These are phyloP conservation scores for Lactarius indigo DNA, from an alignment of 768 basidiomycete genomes.

Conservation along the genomic window DNA sequence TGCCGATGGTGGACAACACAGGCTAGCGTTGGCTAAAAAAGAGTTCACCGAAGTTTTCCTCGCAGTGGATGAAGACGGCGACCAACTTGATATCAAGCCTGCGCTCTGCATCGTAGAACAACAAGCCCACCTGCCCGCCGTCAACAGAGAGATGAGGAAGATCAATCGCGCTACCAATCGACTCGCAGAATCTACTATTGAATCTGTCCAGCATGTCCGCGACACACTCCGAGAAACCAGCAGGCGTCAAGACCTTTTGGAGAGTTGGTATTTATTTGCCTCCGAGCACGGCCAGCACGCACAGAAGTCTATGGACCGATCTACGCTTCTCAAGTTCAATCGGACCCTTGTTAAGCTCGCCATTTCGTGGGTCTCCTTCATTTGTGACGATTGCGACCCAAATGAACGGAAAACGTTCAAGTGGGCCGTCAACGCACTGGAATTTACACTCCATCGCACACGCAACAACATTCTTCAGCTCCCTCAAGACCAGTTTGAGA, in stretches of 20 bases:
- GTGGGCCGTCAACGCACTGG: conserved; percentile 96
- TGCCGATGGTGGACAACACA: conserved; percentile 81
- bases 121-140: conserved; percentile 85
- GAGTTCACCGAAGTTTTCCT: conserved; percentile 65
- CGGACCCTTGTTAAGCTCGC: conserved; percentile 83
- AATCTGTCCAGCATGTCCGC: conserved; percentile 86
- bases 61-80: conserved; percentile 58
- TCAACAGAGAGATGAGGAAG: conserved; percentile 87
- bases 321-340: conserved; percentile 70
- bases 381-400: conserved; percentile 96
- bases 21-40: conserved; percentile 73
- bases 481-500: conserved; percentile 83
- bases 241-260: conserved; percentile 79
- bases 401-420: conserved; percentile 94
- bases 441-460: conserved; percentile 87
- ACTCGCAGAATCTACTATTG: conserved; percentile 88
- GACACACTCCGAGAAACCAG: conserved; percentile 54
- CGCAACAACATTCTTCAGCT: conserved; percentile 87
- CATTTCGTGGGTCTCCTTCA: conserved; percentile 97
- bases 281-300: conserved; percentile 93
- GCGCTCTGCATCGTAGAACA: conserved; percentile 52
- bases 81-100: conserved; percentile 34
- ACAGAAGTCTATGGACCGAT: conserved; percentile 80
- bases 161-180: conserved; percentile 87
- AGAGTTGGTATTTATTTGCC: conserved; percentile 96